Base-by-base conservation (phyloP, 2,329 filamentous ascomycete species). In the Huntiella bhutanensis region DNA sequence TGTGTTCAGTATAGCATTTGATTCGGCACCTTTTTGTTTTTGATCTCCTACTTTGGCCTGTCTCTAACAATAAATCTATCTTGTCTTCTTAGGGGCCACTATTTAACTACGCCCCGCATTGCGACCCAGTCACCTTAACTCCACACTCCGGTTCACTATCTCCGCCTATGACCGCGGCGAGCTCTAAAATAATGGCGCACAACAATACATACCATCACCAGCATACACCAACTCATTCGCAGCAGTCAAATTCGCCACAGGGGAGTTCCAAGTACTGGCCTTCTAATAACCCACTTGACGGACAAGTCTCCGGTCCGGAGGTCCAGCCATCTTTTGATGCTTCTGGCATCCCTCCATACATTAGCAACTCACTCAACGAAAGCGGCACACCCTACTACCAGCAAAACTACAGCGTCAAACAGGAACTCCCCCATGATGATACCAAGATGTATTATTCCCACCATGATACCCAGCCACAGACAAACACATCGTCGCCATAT, bases 171-270 rank as follows among this genome's bases (percentile, higher is more conserved):
- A 71, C 70, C 41, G 60, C 60, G 41, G 60, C 62, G 47, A 36
- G 44, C 35, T 19, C 38, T 19, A 40, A 49, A 39, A 43, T 46
- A 19, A 49, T 49, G 45, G 39, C 19, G 37, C 48, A 49, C n/a
- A 28, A 38, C 28, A 43, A 49, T 32, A 19, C 33, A n/a, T 45
- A 46, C 32, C 47, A 49, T 3, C 46, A 48, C 12, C 65, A 66
- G 45, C 66, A 64, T 33, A 68, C 66, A 7, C 67, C 69, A 38
- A 65, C 68, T n/a, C 60, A 59, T 37, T 64, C 62, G 22, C 22
- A 28, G 6, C 22, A 28, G 22, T 10, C 22, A 28, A 7, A 7
- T 10, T 28, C 22, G 6, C 22, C 22, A 28, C 22, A 7, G 22
- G 22, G 8, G 3, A 28, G 6, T 28, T 5, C 22, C 22, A 28